A percentile compares a stretch with the other conserved stretches of the same genome.
phyloP scores from a whole-genome alignment of 768 basidiomycete genomes.

The Paxillus rubicundulus region DNA sequence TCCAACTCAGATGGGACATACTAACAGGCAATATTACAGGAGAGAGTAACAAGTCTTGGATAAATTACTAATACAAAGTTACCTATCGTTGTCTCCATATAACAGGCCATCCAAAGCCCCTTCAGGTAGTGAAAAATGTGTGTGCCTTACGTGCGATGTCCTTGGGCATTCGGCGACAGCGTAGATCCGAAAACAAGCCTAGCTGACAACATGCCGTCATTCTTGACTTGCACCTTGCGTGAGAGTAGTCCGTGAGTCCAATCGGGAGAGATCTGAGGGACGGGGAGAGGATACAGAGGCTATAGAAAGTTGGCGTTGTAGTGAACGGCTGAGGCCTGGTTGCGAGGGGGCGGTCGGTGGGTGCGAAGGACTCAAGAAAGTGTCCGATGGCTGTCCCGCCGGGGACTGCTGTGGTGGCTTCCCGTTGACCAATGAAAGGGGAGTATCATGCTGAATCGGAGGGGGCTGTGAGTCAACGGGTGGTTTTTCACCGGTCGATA shows the following conservation, averaged over 20 bases:
- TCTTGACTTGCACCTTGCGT: conserved; percentile 16
- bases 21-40: too few relatives aligned
- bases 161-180: background rate
- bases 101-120: background rate
- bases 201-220: background rate
- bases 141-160: conserved; percentile 3
- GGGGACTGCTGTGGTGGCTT: conserved; percentile 32
- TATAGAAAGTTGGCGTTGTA: conserved; percentile 30
- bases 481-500: conserved; percentile 7
- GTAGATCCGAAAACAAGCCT: background rate
- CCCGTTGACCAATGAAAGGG: conserved; percentile 27
- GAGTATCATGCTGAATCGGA: conserved; percentile 7
- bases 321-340: conserved; percentile 16
- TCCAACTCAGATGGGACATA: too few relatives aligned
- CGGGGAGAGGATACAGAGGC: conserved; percentile 15
- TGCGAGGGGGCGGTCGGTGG: conserved; percentile 1
- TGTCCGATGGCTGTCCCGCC: conserved; percentile 18
- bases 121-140: conserved; percentile 7
- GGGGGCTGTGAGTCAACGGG: conserved; percentile 3
- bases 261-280: conserved; percentile 6
- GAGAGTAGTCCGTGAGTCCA: conserved; percentile 25
- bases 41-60: conserved; percentile 1
- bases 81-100: conserved; percentile 6
- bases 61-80: conserved; percentile 26
- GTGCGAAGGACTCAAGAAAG: background rate